Evolutionary conservation across 2,329 filamentous ascomycete species (phyloP).

Genomic region (Xylaria sp.): DNA sequence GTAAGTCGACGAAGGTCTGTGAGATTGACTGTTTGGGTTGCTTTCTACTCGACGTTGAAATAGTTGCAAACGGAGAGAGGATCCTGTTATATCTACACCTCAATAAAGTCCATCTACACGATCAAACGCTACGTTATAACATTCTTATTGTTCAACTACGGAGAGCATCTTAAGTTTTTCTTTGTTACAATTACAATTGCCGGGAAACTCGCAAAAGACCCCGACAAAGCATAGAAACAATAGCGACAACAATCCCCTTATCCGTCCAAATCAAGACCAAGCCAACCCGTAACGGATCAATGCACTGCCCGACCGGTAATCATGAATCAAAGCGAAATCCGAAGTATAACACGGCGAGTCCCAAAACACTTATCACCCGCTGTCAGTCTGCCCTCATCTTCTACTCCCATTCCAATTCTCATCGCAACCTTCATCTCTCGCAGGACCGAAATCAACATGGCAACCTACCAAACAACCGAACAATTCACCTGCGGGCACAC

Average conservation of each 20-base stretch:
- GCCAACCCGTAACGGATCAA: not conserved
- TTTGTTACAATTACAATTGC: not conserved
- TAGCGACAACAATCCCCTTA: not conserved
- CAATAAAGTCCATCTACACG: not conserved
- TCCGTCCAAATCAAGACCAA: not conserved
- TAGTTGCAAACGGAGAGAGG: not conserved
- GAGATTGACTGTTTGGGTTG: not conserved
- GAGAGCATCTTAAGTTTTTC: not conserved
- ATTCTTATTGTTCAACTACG: not conserved
- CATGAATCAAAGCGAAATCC: not conserved
- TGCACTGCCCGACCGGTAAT: not conserved
- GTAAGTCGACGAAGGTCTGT: not conserved
- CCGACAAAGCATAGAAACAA: not conserved
- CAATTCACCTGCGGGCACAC: constrained; percentile 38
- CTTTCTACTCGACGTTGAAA: not conserved
- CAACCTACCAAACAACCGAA: constrained; percentile 35
- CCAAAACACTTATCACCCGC: no score
- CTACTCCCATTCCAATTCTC: not conserved
- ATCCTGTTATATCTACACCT: no score
- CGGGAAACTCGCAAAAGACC: not conserved
- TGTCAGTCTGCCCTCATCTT: no score
- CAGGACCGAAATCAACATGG: constrained; percentile 31
- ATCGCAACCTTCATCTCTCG: not conserved
- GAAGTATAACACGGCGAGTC: not conserved
- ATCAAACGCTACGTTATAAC: not conserved